These are phyloP conservation scores for Haematococcus lacustris DNA, from an alignment of 139 green algal genomes.

Conservation along the genomic window DNA sequence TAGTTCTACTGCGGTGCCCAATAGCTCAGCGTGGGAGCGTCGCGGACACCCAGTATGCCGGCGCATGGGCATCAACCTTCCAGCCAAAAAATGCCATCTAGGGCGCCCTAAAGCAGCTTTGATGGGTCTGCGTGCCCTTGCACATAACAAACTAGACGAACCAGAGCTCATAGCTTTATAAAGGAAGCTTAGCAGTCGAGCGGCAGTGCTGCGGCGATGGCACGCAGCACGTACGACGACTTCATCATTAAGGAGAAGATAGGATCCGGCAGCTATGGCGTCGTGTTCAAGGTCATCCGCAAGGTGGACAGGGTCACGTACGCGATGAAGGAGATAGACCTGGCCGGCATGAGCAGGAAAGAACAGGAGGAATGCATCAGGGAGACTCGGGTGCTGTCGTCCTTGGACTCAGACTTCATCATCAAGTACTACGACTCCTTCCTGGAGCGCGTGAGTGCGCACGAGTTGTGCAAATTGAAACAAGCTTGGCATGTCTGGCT, in stretches of 20 bases:
- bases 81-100: no score
- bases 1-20: no score
- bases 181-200: no score
- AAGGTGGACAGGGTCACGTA: slow-evolving; percentile 44
- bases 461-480: neutral
- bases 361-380: slow-evolving; percentile 69
- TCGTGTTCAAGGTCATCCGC: slow-evolving; percentile 41
- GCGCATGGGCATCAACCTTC: no score
- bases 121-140: no score
- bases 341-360: slow-evolving; percentile 44
- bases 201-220: no score
- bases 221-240: neutral
- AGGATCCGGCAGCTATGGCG: slow-evolving; percentile 46
- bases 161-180: no score
- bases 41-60: no score
- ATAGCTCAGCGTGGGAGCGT: no score
- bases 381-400: slow-evolving; percentile 51
- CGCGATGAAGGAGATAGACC: slow-evolving; percentile 59
- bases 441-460: slow-evolving; percentile 39
- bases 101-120: no score
- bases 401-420: slow-evolving; percentile 54
- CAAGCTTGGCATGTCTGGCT: neutral
- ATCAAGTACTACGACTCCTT: slow-evolving; percentile 74
- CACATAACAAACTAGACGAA: no score
- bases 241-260: slow-evolving; percentile 28